A percentile compares a stretch with the other conserved stretches of the same genome.
phyloP scores from a whole-genome alignment of 2,329 filamentous ascomycete genomes.

The Monosporascus sp. region DNA sequence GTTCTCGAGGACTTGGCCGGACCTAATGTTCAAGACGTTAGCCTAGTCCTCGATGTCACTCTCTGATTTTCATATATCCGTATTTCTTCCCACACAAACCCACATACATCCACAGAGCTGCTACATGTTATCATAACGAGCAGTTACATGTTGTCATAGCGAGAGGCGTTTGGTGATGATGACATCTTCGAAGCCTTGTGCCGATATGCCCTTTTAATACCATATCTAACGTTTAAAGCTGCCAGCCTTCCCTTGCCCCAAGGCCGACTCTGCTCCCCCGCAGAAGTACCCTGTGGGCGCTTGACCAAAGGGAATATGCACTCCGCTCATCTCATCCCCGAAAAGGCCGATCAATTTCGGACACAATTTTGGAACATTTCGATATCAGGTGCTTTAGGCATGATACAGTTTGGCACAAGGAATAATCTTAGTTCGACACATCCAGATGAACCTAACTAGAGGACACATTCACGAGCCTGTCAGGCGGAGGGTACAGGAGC shows the following conservation, averaged over 20 bases:
- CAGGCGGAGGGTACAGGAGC: constrained; percentile 1
- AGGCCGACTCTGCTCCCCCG: background rate
- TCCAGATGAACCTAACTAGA: constrained; percentile 1
- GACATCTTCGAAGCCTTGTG: constrained; percentile 40
- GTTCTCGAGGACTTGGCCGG: constrained; percentile 95
- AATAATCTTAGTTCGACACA: constrained; percentile 1
- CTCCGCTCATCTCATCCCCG: background rate
- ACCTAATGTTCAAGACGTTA: constrained; percentile 86
- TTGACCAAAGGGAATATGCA: constrained; percentile 5
- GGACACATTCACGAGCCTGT: background rate
- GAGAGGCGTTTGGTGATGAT: constrained; percentile 48
- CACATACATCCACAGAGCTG: constrained; percentile 25
- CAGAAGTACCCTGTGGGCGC: constrained; percentile 6
- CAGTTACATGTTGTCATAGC: constrained; percentile 40
- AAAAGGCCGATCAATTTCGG: background rate
- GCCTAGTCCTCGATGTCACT: constrained; percentile 90
- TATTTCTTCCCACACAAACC: constrained; percentile 21
- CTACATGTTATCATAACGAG: constrained; percentile 41
- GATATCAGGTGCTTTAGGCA: background rate
- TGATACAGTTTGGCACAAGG: background rate
- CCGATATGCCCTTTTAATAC: constrained; percentile 48
- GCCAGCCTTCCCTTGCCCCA: background rate
- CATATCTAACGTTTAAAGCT: constrained; percentile 33
- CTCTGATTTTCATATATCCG: constrained; percentile 43
- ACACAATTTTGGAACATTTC: background rate